A percentile compares a stretch with the other conserved stretches of the same genome.
phyloP scores from a whole-genome alignment of 1,284 basidiomycete species.

The Moniliella sp. region DNA sequence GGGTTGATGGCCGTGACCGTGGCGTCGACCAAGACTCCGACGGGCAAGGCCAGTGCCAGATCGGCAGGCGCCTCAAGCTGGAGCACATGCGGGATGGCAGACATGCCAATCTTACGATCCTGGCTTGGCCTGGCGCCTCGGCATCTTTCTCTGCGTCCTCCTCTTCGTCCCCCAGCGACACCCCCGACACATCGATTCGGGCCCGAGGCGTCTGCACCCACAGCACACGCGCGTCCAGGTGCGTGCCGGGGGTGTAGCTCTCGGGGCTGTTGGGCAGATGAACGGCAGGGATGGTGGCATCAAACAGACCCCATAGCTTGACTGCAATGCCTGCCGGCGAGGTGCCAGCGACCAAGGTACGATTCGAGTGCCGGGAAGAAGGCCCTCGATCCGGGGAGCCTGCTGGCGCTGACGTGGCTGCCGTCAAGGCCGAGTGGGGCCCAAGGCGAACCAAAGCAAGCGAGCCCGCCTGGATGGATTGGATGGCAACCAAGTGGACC shows the following conservation, averaged over 20 bases:
- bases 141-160: slow-evolving; percentile 8
- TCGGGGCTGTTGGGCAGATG: slow-evolving; percentile 46
- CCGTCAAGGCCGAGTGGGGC: slow-evolving; percentile 11
- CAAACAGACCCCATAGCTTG: slow-evolving; percentile 77
- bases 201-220: too few species aligned
- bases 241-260: slow-evolving; percentile 46
- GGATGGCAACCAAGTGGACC: slow-evolving; percentile 26
- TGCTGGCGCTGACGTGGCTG: slow-evolving; percentile 8
- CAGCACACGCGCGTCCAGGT: slow-evolving; percentile 61
- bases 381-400: slow-evolving; percentile 44
- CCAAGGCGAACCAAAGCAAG: slow-evolving; percentile 10
- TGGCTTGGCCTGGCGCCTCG: neutral
- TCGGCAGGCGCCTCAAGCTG: slow-evolving; percentile 7
- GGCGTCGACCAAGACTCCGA: slow-evolving; percentile 15
- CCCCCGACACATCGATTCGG: slow-evolving; percentile 5
- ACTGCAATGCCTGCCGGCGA: slow-evolving; percentile 60
- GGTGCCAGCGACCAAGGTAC: slow-evolving; percentile 61
- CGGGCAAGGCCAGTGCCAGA: slow-evolving; percentile 16
- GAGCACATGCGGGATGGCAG: slow-evolving; percentile 16
- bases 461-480: slow-evolving; percentile 27
- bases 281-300: slow-evolving; percentile 65
- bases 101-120: slow-evolving; percentile 21
- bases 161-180: slow-evolving; percentile 7
- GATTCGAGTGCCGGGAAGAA: slow-evolving; percentile 68
- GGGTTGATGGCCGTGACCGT: slow-evolving; percentile 13